Percentiles rank a stretch among this genome's conserved stretches.
phyloP scores from a whole-genome alignment of 2,329 filamentous ascomycete species.

The Pestalotiopsis sp. region DNA sequence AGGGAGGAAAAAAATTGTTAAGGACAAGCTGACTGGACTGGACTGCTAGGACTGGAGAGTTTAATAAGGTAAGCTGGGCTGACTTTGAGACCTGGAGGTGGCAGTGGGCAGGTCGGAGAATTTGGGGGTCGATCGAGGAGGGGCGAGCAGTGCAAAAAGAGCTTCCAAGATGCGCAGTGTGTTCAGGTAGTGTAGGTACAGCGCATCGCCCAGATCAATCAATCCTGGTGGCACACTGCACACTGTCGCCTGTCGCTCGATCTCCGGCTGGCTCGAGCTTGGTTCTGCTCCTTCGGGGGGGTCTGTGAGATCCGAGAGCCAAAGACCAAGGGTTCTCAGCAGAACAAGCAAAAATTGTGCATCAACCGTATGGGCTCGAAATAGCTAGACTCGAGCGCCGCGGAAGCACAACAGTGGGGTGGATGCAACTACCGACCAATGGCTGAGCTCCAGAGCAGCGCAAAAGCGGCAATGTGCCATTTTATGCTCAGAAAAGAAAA shows the following conservation, averaged over 20 bases:
- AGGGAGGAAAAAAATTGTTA: neutral
- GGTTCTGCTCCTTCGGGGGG: neutral
- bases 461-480: neutral
- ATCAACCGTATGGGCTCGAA: neutral
- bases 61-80: neutral
- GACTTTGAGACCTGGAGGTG: neutral
- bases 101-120: neutral
- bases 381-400: neutral
- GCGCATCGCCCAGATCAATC: too few relatives aligned
- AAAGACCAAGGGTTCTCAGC: neutral
- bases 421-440: neutral
- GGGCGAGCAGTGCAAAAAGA: neutral
- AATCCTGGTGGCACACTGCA: too few relatives aligned
- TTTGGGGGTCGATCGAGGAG: neutral
- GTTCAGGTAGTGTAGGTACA: too few relatives aligned
- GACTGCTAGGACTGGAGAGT: constrained; percentile 9
- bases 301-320: neutral
- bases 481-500: neutral
- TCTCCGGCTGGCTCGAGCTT: neutral
- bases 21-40: neutral
- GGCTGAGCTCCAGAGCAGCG: neutral
- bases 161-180: neutral
- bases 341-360: neutral
- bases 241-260: neutral
- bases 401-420: neutral